Conservation (phyloP, 192 early-diverging fungal species). For the Anaeromyces robustus region DNA sequence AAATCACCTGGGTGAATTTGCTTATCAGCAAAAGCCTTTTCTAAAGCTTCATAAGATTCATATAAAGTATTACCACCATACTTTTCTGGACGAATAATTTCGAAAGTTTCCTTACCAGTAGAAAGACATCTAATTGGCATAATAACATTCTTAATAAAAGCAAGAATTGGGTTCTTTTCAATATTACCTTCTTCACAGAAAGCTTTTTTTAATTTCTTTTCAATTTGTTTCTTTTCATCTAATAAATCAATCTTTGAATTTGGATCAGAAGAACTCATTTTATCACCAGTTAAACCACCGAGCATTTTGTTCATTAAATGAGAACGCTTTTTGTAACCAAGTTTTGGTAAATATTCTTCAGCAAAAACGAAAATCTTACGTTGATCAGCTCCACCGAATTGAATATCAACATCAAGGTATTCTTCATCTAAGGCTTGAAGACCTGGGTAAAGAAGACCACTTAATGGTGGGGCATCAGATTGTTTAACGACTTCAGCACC, state of each 20-base stretch:
- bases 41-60: constrained; percentile 47
- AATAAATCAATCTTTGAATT: constrained; percentile 96
- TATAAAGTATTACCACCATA: constrained; percentile 79
- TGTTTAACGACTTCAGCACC: constrained; percentile 98
- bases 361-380: constrained; percentile 98
- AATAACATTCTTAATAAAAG: constrained; percentile 78
- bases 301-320: constrained; percentile 99
- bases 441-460: constrained; percentile 91
- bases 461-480: constrained; percentile 67
- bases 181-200: constrained; percentile 96
- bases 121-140: constrained; percentile 69
- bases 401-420: constrained; percentile 83
- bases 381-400: constrained; percentile 96
- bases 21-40: constrained; percentile 73
- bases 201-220: constrained; percentile 80
- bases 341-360: constrained; percentile 78
- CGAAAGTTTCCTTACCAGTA: constrained; percentile 15
- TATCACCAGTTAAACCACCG: constrained; percentile 77
- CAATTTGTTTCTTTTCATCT: constrained; percentile 61
- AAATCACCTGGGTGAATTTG: constrained; percentile 88
- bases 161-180: constrained; percentile 75
- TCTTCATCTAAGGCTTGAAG: constrained; percentile 98
- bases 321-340: constrained; percentile 91
- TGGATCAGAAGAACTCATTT: constrained; percentile 93
- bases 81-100: constrained; percentile 66